A percentile compares a stretch with the other conserved stretches of the same genome.
phyloP scores from a whole-genome alignment of 805 yeast genomes.

The Barnettozyma vustinii region DNA sequence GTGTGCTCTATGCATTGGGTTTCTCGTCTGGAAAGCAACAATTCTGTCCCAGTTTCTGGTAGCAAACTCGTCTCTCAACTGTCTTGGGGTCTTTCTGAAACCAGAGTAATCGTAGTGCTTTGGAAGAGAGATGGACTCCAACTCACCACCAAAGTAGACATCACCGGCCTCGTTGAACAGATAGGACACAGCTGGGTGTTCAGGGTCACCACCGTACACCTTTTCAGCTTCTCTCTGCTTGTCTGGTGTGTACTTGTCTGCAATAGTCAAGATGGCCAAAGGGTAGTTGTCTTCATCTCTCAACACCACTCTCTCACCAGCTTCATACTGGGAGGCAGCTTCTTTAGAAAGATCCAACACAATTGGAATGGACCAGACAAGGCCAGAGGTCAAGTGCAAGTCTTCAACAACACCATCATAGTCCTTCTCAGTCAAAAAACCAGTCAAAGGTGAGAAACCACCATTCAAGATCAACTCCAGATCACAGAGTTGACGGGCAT shows the following conservation, averaged over 20 bases:
- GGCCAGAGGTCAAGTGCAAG: conserved; percentile 69
- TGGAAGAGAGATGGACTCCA: conserved; percentile 81
- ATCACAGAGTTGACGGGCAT: conserved; percentile 90
- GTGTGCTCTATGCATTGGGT: conserved; percentile 99
- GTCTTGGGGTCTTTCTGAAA: conserved; percentile 84
- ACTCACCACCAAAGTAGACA: conserved; percentile 78
- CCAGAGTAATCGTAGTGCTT: conserved; percentile 88
- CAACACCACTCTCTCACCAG: conserved; percentile 63
- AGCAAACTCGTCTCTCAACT: conserved; percentile 77
- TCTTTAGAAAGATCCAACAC: conserved; percentile 67
- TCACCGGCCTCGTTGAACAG: conserved; percentile 72
- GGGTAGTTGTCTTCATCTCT: conserved; percentile 77
- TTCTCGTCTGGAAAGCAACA: conserved; percentile 96
- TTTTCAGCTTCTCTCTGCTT: conserved; percentile 73
- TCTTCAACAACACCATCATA: conserved; percentile 59
- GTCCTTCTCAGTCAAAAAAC: conserved; percentile 59
- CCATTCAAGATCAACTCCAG: conserved; percentile 88
- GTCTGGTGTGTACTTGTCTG: conserved; percentile 76
- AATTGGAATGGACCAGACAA: conserved; percentile 90
- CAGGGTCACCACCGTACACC: conserved; percentile 95
- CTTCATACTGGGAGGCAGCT: conserved; percentile 37
- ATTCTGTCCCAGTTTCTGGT: conserved; percentile 81
- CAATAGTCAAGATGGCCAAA: conserved; percentile 75
- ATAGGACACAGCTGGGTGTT: conserved; percentile 87
- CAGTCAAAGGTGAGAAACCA: conserved; percentile 82